Base-by-base conservation (phyloP, 2,329 filamentous ascomycete species). In the Chaetomium olivaceum region DNA sequence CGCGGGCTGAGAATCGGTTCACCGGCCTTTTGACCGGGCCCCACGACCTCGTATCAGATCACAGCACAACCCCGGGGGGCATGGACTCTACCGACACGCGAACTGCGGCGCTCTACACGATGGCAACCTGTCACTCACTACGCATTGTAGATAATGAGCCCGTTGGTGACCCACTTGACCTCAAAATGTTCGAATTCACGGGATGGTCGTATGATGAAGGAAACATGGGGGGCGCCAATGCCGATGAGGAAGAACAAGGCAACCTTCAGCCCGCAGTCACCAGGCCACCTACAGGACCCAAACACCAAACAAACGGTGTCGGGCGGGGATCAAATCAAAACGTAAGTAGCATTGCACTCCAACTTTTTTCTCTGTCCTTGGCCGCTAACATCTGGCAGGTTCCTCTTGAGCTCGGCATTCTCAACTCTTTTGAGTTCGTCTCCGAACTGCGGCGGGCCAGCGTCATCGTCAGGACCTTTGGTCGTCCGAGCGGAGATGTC, bases 171-270 rank as follows among this genome's bases (percentile, higher is more conserved):
- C 95, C 96, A 4, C 82, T 99, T 1, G 95, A 99, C 76, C 83
- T 97, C 64, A 98, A 98, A 76, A 99, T 99, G 95, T 99, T 99
- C 75, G 90, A 97, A 70, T 99, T 97, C 71, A 98, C 95, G 0
- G 85, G 86, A 6, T 99, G 95, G 95, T 86, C 87, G 3, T 99
- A 92, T 71, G 91, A 97, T 75, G 95, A 99, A 80, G 92, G 93
- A 2, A 88, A 88, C 55, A 89, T 93, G 71, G 84, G 84, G 61
- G 78, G 83, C 27, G 85, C 83, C 31, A 86, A 86, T 61, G 83
- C 83, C 51, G 87, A 91, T 58, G 89, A 92, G 23, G 91, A 94
- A 56, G 90, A 93, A 65, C 89, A 89, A 72, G 82, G 85, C 4
- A 88, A 89, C 8, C 83, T 97, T 46, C 89, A 90, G 0, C 95